A percentile compares a stretch with the other conserved stretches of the same genome.
phyloP scores from a whole-genome alignment of 148 eudicot genomes.

The Spergularia marina region DNA sequence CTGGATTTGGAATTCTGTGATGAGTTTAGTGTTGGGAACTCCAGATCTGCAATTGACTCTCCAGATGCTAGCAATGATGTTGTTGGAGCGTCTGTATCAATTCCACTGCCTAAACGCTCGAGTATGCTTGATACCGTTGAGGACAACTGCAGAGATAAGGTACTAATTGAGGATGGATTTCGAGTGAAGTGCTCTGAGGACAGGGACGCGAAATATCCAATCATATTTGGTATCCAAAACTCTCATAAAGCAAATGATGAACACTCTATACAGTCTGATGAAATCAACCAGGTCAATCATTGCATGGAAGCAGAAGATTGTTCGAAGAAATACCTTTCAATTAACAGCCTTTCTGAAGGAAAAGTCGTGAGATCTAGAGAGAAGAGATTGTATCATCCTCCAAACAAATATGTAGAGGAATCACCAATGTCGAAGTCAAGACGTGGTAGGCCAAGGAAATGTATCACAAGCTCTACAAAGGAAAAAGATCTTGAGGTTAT shows the following conservation, averaged over 20 bases:
- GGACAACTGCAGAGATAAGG: constrained; percentile 25
- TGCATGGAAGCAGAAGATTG: constrained; percentile 23
- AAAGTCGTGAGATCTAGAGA: constrained; percentile 27
- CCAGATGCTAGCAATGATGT: constrained; percentile 31
- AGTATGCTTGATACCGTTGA: constrained; percentile 20
- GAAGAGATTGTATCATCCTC: constrained; percentile 53
- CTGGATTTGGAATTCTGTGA: constrained; percentile 42
- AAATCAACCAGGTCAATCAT: constrained; percentile 25
- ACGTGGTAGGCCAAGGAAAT: constrained; percentile 26
- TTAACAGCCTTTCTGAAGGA: constrained; percentile 26
- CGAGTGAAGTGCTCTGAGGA: constrained; percentile 26
- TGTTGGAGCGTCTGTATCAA: constrained; percentile 30
- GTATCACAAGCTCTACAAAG: constrained; percentile 27
- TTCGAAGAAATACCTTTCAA: constrained; percentile 21
- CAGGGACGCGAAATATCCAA: constrained; percentile 24
- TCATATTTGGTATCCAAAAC: constrained; percentile 23
- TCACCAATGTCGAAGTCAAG: constrained; percentile 27
- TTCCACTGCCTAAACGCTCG: constrained; percentile 20
- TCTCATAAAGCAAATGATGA: constrained; percentile 24
- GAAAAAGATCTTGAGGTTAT: constrained; percentile 29
- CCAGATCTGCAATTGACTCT: constrained; percentile 31
- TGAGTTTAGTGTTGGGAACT: constrained; percentile 33
- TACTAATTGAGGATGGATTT: constrained; percentile 22
- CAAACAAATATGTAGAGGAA: constrained; percentile 48
- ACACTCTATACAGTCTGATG: constrained; percentile 22